Conservation (phyloP, 106 monocot species). For the Dendrobium catenatum region DNA sequence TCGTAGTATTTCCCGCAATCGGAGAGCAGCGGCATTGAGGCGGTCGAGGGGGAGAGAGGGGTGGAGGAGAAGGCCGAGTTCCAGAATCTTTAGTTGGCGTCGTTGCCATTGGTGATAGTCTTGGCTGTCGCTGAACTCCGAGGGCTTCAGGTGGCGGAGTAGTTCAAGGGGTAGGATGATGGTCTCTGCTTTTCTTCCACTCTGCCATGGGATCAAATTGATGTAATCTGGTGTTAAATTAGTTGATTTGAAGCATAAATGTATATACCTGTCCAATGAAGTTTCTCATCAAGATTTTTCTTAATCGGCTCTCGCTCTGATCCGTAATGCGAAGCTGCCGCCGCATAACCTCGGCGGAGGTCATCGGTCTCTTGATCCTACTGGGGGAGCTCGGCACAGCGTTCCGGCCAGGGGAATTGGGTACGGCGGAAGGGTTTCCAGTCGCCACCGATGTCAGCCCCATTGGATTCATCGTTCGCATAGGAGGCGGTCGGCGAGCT, state of each 20-base stretch:
- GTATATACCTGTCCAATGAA: conserved; percentile 29
- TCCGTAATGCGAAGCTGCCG: conserved; percentile 57
- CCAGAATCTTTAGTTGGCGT: conserved; percentile 45
- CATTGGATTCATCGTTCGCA: conserved; percentile 24
- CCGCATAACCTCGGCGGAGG: conserved; percentile 70
- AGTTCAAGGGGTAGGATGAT: conserved; percentile 57
- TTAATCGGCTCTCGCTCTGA: conserved; percentile 44
- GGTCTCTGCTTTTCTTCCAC: conserved; percentile 38
- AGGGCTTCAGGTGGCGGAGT: conserved; percentile 44
- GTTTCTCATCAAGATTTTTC: conserved; percentile 56
- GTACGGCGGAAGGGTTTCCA: too few species aligned
- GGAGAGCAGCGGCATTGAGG: conserved; percentile 27
- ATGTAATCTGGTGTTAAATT: too few species aligned
- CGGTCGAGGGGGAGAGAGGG: conserved; percentile 32
- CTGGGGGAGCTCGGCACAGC: conserved; percentile 17
- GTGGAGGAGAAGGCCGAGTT: conserved; percentile 34
- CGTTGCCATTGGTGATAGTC: conserved; percentile 61
- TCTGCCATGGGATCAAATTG: conserved; percentile 7
- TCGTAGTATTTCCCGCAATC: conserved; percentile 30
- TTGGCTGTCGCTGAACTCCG: conserved; percentile 39
- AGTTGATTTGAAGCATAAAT: too few species aligned
- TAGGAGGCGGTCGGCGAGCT: conserved; percentile 28
- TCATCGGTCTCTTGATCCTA: conserved; percentile 49
- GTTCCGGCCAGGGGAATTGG: conserved; percentile 21
- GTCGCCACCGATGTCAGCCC: neutral